Percentiles rank a stretch among this genome's conserved stretches.
Evolutionary conservation across 352 stramenopile genomes (phyloP).

Genomic region (Pythium aristosporum): DNA sequence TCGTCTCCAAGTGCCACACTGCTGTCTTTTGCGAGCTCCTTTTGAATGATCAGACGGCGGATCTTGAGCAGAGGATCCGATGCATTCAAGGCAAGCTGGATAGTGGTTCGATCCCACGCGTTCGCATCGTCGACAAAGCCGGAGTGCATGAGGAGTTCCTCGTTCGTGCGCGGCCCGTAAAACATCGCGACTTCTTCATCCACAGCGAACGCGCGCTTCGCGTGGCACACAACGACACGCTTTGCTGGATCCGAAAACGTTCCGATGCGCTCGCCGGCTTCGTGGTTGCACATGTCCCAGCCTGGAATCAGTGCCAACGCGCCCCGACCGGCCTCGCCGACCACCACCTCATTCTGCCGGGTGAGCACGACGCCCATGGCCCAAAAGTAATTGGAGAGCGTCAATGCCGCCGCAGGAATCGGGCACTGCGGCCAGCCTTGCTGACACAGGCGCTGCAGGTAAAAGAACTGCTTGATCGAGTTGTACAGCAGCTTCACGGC

Average conservation of each 20-base stretch:
- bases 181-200: conserved; percentile 60
- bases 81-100: conserved; percentile 22
- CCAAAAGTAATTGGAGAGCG: conserved; percentile 57
- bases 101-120: conserved; percentile 30
- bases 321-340: conserved; percentile 21
- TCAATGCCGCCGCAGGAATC: conserved; percentile 38
- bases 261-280: conserved; percentile 35
- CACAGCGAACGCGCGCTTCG: conserved; percentile 34
- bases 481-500: conserved; percentile 56
- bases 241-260: conserved; percentile 40
- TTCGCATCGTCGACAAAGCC: conserved; percentile 53
- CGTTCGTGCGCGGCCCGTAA: conserved; percentile 57
- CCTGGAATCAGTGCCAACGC: conserved; percentile 55
- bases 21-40: conserved; percentile 30
- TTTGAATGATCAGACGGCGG: conserved; percentile 40
- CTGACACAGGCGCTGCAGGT: conserved; percentile 36
- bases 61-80: conserved; percentile 44
- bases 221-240: conserved; percentile 38
- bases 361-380: conserved; percentile 54
- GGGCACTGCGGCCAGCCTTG: conserved; percentile 25
- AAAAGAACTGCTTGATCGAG: conserved; percentile 60
- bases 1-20: conserved; percentile 20
- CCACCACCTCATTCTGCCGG: conserved; percentile 55
- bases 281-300: conserved; percentile 72
- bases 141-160: conserved; percentile 54